Conservation (phyloP, 768 basidiomycete genomes). For the Baorangia bicolor region DNA sequence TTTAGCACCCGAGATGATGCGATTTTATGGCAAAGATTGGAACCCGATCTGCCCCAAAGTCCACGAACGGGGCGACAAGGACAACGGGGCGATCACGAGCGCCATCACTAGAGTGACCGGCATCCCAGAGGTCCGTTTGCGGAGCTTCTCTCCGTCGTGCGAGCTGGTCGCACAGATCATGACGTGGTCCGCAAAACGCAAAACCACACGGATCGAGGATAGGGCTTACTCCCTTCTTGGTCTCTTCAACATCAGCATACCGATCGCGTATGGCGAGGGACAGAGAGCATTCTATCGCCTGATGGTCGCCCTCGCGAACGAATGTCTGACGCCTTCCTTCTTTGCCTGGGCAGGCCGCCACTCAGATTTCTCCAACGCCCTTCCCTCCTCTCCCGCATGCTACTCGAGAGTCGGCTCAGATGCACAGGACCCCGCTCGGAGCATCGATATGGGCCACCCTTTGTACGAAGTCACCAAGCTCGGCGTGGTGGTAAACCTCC, state of each 20-base stretch:
- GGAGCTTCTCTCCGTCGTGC: constrained; percentile 1
- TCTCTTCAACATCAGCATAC: constrained; percentile 9
- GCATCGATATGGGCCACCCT: neutral
- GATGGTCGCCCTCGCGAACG: constrained; percentile 12
- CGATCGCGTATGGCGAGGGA: constrained; percentile 11
- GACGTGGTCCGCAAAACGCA: constrained; percentile 9
- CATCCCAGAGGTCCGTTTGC: neutral
- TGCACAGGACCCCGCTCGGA: neutral
- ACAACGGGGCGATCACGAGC: neutral
- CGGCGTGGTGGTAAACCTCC: constrained; percentile 11
- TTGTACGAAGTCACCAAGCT: constrained; percentile 16
- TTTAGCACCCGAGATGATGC: constrained; percentile 3
- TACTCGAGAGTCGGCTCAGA: neutral
- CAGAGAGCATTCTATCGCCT: constrained; percentile 9
- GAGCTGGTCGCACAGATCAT: constrained; percentile 7
- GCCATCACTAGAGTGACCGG: constrained; percentile 5
- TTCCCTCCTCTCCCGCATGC: constrained; percentile 11
- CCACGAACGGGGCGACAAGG: constrained; percentile 5
- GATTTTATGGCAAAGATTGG: constrained; percentile 18
- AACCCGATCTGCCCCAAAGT: neutral
- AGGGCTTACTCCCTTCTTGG: constrained; percentile 11
- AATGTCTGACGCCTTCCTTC: constrained; percentile 5
- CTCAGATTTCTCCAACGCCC: constrained; percentile 7
- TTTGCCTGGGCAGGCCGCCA: constrained; percentile 14
- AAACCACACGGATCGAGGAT: constrained; percentile 9